Base-by-base conservation (phyloP, 1,139 yeast genomes). In the Geotrichum histeridarum region DNA sequence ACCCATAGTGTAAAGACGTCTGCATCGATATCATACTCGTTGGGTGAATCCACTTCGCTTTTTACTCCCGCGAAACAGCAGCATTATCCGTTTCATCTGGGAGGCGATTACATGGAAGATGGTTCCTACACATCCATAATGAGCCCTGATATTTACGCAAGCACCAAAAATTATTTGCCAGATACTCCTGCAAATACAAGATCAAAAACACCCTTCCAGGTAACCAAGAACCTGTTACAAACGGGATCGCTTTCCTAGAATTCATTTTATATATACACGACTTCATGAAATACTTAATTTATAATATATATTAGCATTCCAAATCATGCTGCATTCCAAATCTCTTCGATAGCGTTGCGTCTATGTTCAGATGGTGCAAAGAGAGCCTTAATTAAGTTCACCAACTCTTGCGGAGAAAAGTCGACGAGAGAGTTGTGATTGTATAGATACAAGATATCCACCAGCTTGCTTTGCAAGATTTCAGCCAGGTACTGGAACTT, bases 401-500 rank as follows among this genome's bases (percentile, higher is more conserved):
- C 74, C 54, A 91, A 71, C 68, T 90, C 97, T 1, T 75, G 72
- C 0, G 94, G 81, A 8, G 79, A 73, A 57, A 87, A 78, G 62
- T 89, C 90, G 59, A 77, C 86, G 57, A 88, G 80, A 54, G 83
- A 85, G 14, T 91, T 94, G 58, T 81, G 82, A 63, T 84, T 84
- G 63, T 84, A 86, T 64, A 81, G 67, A 33, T 80, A 85, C 77
- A 84, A 77, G 49, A 90, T 89, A 44, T 82, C 85, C 37, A 77
- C 82, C 66, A 90, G 71, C 62, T 83, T 69, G 54, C 70, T 63
- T 50, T 64, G 67, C 27, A 72, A 61, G 31, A 72, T 59, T 54
- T 69, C 68, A 11, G 63, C 64, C 42, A 72, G 61, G 50, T 67
- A 67, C 56, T 70, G 70, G 32, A 72, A 64, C 60, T 72, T 72